Percentiles rank a stretch among this genome's conserved stretches.
Conservation (phyloP, 2,329 filamentous ascomycete species). For the Colletotrichum sp. region DNA sequence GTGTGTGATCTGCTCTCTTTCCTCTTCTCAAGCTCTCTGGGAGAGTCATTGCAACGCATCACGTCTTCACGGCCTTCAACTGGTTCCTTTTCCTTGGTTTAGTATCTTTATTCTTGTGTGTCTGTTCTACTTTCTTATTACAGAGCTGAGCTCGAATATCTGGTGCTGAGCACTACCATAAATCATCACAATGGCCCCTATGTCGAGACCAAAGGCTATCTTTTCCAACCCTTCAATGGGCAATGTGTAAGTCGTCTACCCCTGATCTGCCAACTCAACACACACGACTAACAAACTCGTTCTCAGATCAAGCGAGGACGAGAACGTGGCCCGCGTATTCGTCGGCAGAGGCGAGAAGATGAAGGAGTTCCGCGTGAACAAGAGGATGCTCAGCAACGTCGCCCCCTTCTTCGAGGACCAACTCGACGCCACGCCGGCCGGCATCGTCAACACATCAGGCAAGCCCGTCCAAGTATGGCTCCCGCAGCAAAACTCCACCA, state of each 20-base stretch:
- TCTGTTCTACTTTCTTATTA: neutral
- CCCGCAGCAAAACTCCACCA: conserved; percentile 18
- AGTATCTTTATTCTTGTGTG: neutral
- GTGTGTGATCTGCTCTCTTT: neutral
- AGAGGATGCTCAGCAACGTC: conserved; percentile 48
- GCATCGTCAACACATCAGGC: conserved; percentile 19
- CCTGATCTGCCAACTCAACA: neutral
- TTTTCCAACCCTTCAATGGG: conserved; percentile 6
- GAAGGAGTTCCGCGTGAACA: conserved; percentile 46
- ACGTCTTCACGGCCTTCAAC: conserved; percentile 7
- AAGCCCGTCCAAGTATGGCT: conserved; percentile 42
- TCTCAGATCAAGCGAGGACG: conserved; percentile 1
- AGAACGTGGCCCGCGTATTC: conserved; percentile 37
- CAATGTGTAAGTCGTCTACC: conserved; percentile 11
- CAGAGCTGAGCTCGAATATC: conserved; percentile 12
- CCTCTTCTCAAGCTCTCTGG: conserved; percentile 19
- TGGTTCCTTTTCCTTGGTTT: neutral
- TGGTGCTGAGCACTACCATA: conserved; percentile 11
- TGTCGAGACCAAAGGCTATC: conserved; percentile 20
- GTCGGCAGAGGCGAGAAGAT: conserved; percentile 43
- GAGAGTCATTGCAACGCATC: conserved; percentile 11
- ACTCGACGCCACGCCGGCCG: conserved; percentile 40
- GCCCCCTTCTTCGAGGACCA: conserved; percentile 54
- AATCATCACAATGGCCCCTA: conserved; percentile 6
- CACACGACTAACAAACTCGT: neutral